Base-by-base conservation (phyloP, 495 filamentous ascomycete species). In the Platismatia glauca region DNA sequence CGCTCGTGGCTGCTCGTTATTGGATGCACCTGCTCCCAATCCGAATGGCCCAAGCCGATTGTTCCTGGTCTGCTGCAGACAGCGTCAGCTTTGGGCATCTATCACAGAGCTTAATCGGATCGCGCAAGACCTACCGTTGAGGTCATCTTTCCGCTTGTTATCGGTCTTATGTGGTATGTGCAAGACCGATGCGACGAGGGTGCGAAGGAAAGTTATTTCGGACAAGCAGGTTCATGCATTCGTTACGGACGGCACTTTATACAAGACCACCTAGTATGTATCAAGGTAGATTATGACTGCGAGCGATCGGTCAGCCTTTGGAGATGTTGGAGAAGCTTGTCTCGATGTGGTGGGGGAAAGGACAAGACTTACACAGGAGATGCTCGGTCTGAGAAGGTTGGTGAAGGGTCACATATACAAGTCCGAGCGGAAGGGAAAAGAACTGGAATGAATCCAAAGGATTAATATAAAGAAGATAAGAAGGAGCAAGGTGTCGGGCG, bases 1-100 rank as follows among this genome's bases (percentile, higher is more conserved):
- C 44, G 71, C 68, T 41, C 75, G 73, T 33, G 72, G 55, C 62
- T 74, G 71, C 39, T 81, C 78, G 48, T 64, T 69, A 64, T 72
- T 74, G 35, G 64, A 52, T 65, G 77, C 70, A 33, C 69, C 71
- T 18, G 78, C 75, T 60, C 76, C 66, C 8, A 67, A 43, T 67
- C 70, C 66, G 66, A 81, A 77, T 64, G 74, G 78, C 58, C 68
- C 61, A 37, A 66, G 60, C 57, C 73, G 73, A 66, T 33, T 53
- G 16, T 69, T 77, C 46, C 66, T 61, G 43, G 60, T 55, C 64
- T 70, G 60, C 35, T 61, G 52, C 38, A 34, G n/a, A 5, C 31
- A 48, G 34, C 55, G 48, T 68, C 33, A 68, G 64, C 64, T 16
- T 35, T 13, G 27, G 39, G 29, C 13, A 29, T 38, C 29, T 12